Evolutionary conservation across 306 rosid species (phyloP).

Genomic region (Fagus crenata): DNA sequence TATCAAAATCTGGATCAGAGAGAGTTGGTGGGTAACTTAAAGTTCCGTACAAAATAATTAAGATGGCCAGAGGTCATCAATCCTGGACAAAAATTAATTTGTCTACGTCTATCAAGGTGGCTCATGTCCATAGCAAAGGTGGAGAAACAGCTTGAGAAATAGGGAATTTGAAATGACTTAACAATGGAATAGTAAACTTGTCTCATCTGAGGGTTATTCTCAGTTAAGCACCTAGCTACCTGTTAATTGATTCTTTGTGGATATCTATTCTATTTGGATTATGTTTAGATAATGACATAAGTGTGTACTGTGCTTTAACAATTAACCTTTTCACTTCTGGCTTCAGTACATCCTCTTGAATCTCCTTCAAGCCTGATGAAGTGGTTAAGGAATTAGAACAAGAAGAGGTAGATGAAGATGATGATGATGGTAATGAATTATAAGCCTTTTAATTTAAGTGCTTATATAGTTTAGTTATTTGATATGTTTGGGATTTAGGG

Average conservation of each 20-base stretch:
- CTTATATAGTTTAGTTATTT: background rate
- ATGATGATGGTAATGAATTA: background rate
- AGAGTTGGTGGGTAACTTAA: background rate
- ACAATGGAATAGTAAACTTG: background rate
- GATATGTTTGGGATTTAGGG: background rate
- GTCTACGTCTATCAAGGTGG: too few species aligned
- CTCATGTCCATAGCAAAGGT: background rate
- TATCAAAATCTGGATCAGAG: background rate
- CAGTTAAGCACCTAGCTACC: background rate
- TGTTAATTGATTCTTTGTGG: background rate
- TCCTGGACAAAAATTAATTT: background rate
- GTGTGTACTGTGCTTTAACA: background rate
- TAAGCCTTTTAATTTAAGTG: background rate
- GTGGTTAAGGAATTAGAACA: too few species aligned
- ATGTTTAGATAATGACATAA: background rate
- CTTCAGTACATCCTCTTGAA: background rate
- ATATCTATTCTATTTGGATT: background rate
- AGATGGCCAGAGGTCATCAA: background rate
- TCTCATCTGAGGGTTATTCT: constrained; percentile 9
- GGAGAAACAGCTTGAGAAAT: background rate
- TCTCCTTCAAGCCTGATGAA: background rate
- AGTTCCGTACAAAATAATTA: background rate
- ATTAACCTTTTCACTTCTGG: background rate
- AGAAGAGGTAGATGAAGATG: background rate
- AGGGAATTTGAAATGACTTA: constrained; percentile 12